Conservation (phyloP, 1,284 basidiomycete species). For the Ustilago curta region DNA sequence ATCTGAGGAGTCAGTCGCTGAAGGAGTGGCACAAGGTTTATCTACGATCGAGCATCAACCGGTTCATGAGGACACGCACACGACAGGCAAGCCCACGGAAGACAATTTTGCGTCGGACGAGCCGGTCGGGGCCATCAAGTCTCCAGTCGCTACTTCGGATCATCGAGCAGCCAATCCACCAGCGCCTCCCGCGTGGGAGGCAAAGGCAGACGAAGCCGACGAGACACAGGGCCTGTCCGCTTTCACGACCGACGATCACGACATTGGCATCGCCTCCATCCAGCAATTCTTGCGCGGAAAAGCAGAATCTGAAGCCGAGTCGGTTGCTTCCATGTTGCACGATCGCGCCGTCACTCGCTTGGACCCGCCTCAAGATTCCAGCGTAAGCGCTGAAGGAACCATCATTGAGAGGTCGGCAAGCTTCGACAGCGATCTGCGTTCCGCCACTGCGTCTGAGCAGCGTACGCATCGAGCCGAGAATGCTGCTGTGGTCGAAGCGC, state of each 20-base stretch:
- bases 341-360: conserved; percentile 3
- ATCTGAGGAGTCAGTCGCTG: conserved; percentile 6
- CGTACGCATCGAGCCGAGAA: neutral
- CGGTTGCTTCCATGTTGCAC: conserved; percentile 15
- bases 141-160: neutral
- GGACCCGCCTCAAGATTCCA: conserved; percentile 11
- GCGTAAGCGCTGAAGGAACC: conserved; percentile 30
- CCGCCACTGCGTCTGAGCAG: neutral
- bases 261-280: conserved; percentile 37
- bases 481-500: neutral
- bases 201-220: conserved; percentile 2
- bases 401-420: conserved; percentile 30
- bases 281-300: conserved; percentile 42
- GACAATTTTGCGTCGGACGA: neutral
- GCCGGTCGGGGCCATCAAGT: neutral
- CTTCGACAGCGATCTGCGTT: conserved; percentile 18
- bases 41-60: conserved; percentile 4
- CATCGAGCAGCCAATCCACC: conserved; percentile 1
- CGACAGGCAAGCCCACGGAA: neutral
- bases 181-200: neutral
- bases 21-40: neutral
- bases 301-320: conserved; percentile 23
- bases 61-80: neutral
- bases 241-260: conserved; percentile 27
- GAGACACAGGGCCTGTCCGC: conserved; percentile 4